phyloP scores from a whole-genome alignment of 441 rosid species.

The Erodium texanum region DNA sequence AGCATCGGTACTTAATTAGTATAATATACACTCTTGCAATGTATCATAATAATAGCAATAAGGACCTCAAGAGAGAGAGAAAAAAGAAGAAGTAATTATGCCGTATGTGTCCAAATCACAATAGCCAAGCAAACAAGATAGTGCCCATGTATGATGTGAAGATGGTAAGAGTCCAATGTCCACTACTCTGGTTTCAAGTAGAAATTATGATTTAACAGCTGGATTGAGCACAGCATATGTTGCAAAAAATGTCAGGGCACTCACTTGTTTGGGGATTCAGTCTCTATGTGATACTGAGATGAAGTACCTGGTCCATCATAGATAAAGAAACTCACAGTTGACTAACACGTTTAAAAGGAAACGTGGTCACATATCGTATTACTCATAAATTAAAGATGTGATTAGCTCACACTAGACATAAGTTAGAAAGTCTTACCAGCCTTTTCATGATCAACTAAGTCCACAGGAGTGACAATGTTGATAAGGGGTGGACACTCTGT shows the following conservation, averaged over 20 bases:
- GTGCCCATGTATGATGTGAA: neutral
- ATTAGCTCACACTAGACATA: conserved; percentile 12
- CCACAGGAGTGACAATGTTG: conserved; percentile 14
- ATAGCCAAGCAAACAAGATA: neutral
- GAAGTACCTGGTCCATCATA: conserved; percentile 34
- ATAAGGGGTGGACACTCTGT: conserved; percentile 17
- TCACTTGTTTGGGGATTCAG: conserved; percentile 42
- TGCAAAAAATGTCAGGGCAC: conserved; percentile 13
- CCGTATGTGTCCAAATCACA: neutral
- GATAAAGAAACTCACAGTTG: neutral
- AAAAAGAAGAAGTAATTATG: conserved; percentile 10
- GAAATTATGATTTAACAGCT: neutral
- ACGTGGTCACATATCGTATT: conserved; percentile 6
- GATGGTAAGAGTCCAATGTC: neutral
- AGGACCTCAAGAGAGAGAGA: neutral
- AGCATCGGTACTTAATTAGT: conserved; percentile 16
- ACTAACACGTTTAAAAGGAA: neutral
- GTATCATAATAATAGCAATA: neutral
- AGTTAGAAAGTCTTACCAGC: conserved; percentile 29
- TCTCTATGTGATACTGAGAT: conserved; percentile 26
- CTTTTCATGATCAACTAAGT: conserved; percentile 22
- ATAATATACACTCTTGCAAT: conserved; percentile 11
- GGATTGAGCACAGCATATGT: neutral
- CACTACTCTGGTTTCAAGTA: neutral
- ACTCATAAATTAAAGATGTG: neutral